Evolutionary conservation across 73 alveolate genomes (phyloP).

Genomic region (Paramecium sonneborni): DNA sequence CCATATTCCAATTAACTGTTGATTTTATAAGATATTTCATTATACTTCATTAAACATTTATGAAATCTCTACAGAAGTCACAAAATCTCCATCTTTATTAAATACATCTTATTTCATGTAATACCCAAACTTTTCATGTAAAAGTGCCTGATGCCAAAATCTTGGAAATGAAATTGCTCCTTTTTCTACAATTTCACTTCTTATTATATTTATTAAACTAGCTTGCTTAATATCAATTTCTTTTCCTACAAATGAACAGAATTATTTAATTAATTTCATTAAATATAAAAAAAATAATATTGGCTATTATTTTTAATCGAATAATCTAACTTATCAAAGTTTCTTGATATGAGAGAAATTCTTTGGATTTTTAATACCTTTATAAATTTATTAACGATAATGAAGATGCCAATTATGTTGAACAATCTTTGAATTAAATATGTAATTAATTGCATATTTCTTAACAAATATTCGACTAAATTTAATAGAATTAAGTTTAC

Average conservation of each 20-base stretch:
- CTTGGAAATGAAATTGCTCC: conserved; percentile 45
- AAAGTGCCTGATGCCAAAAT: conserved; percentile 31
- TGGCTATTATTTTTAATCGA: neutral
- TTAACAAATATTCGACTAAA: conserved; percentile 25
- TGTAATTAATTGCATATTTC: conserved; percentile 37
- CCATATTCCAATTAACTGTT: conserved; percentile 77
- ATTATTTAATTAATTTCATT: neutral
- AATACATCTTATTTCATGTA: conserved; percentile 83
- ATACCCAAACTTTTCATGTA: conserved; percentile 78
- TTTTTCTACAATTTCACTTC: conserved; percentile 18
- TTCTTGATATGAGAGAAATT: conserved; percentile 35
- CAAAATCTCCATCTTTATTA: conserved; percentile 90
- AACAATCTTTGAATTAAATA: conserved; percentile 39
- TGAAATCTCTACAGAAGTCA: conserved; percentile 89
- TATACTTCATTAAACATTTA: conserved; percentile 89
- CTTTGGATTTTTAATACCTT: conserved; percentile 30
- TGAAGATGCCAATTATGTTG: conserved; percentile 40
- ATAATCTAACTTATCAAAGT: neutral
- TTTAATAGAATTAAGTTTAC: neutral
- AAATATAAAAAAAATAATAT: neutral
- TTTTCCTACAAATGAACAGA: neutral
- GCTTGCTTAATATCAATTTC: conserved; percentile 30
- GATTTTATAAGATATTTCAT: conserved; percentile 17
- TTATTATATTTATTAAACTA: neutral
- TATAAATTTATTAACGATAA: neutral